A percentile compares a stretch with the other conserved stretches of the same genome.
These are phyloP conservation scores for Dalbergia cochinchinensis DNA, from an alignment of 306 rosid genomes.

Conservation along the genomic window DNA sequence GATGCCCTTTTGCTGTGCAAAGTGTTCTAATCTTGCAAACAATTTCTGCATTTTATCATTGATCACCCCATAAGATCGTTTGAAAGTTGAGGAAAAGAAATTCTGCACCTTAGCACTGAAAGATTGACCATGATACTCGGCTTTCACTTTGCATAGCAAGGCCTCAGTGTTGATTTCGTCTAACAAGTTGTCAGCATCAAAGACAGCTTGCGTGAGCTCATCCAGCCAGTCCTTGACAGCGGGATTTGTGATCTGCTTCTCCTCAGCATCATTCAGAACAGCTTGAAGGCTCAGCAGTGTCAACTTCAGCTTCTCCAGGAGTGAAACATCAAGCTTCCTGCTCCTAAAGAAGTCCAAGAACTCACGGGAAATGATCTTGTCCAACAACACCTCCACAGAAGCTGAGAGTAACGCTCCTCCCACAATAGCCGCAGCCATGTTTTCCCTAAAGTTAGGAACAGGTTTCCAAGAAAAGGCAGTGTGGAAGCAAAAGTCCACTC, in stretches of 20 bases:
- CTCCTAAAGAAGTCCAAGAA: background rate
- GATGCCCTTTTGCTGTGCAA: background rate
- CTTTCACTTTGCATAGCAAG: slow-evolving; percentile 14
- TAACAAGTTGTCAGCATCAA: background rate
- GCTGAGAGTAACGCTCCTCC: slow-evolving; percentile 42
- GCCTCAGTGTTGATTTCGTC: slow-evolving; percentile 27
- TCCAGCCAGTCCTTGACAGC: slow-evolving; percentile 8
- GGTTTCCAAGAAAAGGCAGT: background rate
- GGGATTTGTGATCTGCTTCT: slow-evolving; percentile 26
- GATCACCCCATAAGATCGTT: background rate
- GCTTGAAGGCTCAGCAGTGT: slow-evolving; percentile 32
- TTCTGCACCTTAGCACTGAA: slow-evolving; percentile 6
- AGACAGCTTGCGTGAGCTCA: slow-evolving; percentile 12
- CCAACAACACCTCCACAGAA: slow-evolving; percentile 29
- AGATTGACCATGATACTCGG: background rate
- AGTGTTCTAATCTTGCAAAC: slow-evolving; percentile 33
- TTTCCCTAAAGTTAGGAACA: background rate
- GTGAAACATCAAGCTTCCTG: slow-evolving; percentile 25
- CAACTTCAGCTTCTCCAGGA: background rate
- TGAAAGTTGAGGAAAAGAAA: slow-evolving; percentile 16
- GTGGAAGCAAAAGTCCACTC: too few relatives aligned
- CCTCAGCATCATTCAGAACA: slow-evolving; percentile 38
- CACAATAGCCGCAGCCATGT: background rate
- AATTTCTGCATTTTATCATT: background rate
- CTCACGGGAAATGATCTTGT: slow-evolving; percentile 8